These are phyloP conservation scores for Zancudomyces culisetae DNA, from an alignment of 371 early-diverging fungal species.

Conservation along the genomic window DNA sequence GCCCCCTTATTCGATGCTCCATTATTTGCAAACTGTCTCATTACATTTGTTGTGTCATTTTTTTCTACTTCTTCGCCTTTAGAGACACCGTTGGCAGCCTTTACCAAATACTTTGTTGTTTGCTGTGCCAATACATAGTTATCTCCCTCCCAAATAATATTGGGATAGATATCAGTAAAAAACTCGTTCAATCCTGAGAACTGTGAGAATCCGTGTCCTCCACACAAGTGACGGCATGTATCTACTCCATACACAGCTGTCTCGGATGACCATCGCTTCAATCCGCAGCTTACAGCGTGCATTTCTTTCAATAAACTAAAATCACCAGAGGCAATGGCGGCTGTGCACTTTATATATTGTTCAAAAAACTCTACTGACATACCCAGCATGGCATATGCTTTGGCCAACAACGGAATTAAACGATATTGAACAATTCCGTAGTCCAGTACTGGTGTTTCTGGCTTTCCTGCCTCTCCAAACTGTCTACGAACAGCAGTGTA, in stretches of 20 bases:
- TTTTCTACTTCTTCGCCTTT: slow-evolving; percentile 4
- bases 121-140: slow-evolving; percentile 58
- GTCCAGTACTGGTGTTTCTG: slow-evolving; percentile 53
- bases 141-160: slow-evolving; percentile 67
- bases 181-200: slow-evolving; percentile 58
- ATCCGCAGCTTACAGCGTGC: slow-evolving; percentile 64
- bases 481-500: slow-evolving; percentile 49
- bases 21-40: slow-evolving; percentile 12
- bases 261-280: slow-evolving; percentile 62
- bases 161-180: slow-evolving; percentile 40
- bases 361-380: slow-evolving; percentile 40
- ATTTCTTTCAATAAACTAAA: slow-evolving; percentile 44
- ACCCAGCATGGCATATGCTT: slow-evolving; percentile 48
- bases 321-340: slow-evolving; percentile 27
- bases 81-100: slow-evolving; percentile 31
- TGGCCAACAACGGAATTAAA: slow-evolving; percentile 45
- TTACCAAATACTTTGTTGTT: slow-evolving; percentile 43
- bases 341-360: slow-evolving; percentile 36
- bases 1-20: neutral
- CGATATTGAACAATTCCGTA: slow-evolving; percentile 60
- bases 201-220: slow-evolving; percentile 67
- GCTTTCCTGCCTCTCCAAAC: slow-evolving; percentile 16
- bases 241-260: slow-evolving; percentile 58
- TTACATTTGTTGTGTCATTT: slow-evolving; percentile 15
- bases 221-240: slow-evolving; percentile 49